phyloP scores from a whole-genome alignment of 768 basidiomycete species.

The Tremella mesenterica region DNA sequence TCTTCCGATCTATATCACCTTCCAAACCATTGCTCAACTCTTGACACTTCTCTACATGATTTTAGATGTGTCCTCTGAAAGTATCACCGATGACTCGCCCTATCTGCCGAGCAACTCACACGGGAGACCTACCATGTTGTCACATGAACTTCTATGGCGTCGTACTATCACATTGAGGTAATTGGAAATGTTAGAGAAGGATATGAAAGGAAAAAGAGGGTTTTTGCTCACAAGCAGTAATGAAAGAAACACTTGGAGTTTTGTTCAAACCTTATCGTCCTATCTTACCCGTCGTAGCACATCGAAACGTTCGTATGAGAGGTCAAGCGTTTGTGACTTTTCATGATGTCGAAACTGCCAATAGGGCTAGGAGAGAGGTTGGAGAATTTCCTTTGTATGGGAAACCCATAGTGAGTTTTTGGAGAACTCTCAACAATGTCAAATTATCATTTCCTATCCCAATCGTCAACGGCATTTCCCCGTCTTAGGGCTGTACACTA shows the following conservation, averaged over 20 bases:
- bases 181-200: not conserved
- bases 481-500: too few species aligned
- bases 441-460: too few species aligned
- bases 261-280: slow-evolving; percentile 91
- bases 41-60: not conserved
- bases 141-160: too few species aligned
- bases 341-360: slow-evolving; percentile 67
- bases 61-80: too few species aligned
- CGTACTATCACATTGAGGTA: too few species aligned
- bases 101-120: too few species aligned
- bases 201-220: not conserved
- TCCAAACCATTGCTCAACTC: not conserved
- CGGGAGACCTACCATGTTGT: too few species aligned
- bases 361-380: slow-evolving; percentile 84
- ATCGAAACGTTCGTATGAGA: slow-evolving; percentile 89
- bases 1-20: too few species aligned
- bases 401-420: slow-evolving; percentile 74
- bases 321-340: slow-evolving; percentile 98
- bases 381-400: slow-evolving; percentile 89
- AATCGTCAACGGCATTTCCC: too few species aligned
- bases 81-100: too few species aligned
- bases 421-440: not conserved
- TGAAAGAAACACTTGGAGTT: slow-evolving; percentile 76
- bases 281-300: slow-evolving; percentile 90
- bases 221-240: slow-evolving; percentile 59